phyloP scores from a whole-genome alignment of 306 rosid genomes.

The Lathyrus oleraceus region DNA sequence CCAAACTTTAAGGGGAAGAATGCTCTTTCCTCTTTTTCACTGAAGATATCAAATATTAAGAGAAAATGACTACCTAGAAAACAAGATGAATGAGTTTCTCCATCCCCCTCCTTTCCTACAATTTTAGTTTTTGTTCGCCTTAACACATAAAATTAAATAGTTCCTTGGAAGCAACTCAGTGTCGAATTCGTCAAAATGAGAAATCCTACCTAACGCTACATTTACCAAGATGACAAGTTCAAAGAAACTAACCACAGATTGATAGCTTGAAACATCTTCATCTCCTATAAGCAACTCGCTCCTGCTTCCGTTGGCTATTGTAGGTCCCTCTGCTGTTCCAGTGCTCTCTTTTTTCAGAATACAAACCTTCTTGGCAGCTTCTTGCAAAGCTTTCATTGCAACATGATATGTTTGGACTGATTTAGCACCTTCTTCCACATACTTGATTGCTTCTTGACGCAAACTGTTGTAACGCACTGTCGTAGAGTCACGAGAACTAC shows the following conservation, averaged over 20 bases:
- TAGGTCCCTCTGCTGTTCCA: constrained; percentile 47
- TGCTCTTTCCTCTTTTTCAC: not conserved
- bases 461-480: constrained; percentile 68
- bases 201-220: not conserved
- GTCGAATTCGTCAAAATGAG: constrained; percentile 23
- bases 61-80: not conserved
- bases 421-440: constrained; percentile 91
- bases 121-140: constrained; percentile 20
- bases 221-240: constrained; percentile 24
- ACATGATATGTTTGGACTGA: constrained; percentile 76
- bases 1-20: not conserved
- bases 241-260: constrained; percentile 60
- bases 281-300: constrained; percentile 55
- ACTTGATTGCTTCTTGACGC: constrained; percentile 85
- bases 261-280: constrained; percentile 50
- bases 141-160: not conserved
- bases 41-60: not conserved
- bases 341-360: constrained; percentile 49
- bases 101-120: constrained; percentile 4
- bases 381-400: constrained; percentile 82
- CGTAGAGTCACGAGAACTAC: constrained; percentile 54
- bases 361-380: constrained; percentile 75
- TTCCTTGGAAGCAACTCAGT: constrained; percentile 9
- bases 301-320: constrained; percentile 57
- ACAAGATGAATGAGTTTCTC: constrained; percentile 5